Base-by-base conservation (phyloP, 2,329 filamentous ascomycete species). In the Curvularia sp. region DNA sequence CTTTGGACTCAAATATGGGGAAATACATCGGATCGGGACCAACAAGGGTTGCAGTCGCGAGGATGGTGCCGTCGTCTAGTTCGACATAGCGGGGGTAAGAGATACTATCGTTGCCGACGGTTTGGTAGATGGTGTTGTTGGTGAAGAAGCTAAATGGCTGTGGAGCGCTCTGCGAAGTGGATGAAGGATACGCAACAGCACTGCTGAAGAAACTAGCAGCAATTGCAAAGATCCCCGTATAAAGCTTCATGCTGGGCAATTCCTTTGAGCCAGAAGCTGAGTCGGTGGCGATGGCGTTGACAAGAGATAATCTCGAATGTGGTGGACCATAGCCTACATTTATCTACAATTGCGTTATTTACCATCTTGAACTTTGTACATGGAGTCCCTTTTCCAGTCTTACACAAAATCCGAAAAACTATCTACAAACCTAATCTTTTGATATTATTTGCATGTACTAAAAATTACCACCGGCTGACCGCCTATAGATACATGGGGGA, bases 1-100 rank as follows among this genome's bases (percentile, higher is more conserved):
- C 79, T 61, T 64, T 77, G 68, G 73, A 82, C 69, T 69, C 75
- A 58, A 76, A 79, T 52, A 80, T 71, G 10, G 77, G 78, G 41
- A 77, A 78, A 66, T 78, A 77, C 18, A 39, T 31, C 3, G 63
- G 64, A 2, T 10, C 30, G 55, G 60, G 60, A 18, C 18, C 18
- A 18, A 18, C 18, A 18, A 18, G 18, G 18, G 18, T 18, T 18
- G 18, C 18, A 18, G 18, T 69, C 6, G 65, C 66, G 18, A 69
- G 53, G 43, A 68, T 65, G 22, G 61, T 66, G 18, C 60, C 60
- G 18, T 68, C 61, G 5, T 41, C 49, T n/a, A 68, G 56, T 24
- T 66, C 63, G 0, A 51, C 46, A 22, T 49, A 65, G 30, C 66
- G 66, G 2, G 71, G 66, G 53, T 61, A 62, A 57, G 61, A 62